A percentile compares a stretch with the other conserved stretches of the same genome.
Evolutionary conservation across 129 eudicot species (phyloP).

Genomic region (Glebionis coronaria): DNA sequence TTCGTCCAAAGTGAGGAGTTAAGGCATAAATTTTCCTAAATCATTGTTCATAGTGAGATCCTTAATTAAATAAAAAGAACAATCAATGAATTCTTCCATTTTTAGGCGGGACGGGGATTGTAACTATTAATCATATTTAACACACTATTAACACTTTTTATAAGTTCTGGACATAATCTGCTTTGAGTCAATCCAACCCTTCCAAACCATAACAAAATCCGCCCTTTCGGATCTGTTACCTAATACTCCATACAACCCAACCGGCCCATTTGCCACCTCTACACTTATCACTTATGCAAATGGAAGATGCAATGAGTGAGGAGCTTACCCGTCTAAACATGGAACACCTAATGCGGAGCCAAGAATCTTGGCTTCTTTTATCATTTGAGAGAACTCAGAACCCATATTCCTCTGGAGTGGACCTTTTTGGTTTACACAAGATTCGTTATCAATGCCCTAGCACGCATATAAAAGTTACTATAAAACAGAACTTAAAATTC

Average conservation of each 20-base stretch:
- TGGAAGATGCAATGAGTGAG: too few species aligned
- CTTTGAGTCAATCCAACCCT: neutral
- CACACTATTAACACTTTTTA: neutral
- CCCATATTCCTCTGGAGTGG: constrained; percentile 81
- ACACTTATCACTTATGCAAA: neutral
- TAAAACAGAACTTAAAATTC: neutral
- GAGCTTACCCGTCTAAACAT: constrained; percentile 80
- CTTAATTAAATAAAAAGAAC: neutral
- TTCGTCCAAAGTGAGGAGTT: neutral
- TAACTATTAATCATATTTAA: neutral
- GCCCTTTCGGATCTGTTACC: neutral
- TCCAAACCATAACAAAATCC: neutral
- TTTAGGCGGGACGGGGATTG: too few species aligned
- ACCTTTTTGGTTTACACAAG: constrained; percentile 34
- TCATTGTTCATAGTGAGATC: neutral
- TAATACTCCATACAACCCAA: neutral
- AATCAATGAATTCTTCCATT: too few species aligned
- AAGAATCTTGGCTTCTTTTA: constrained; percentile 84
- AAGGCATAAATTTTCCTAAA: neutral
- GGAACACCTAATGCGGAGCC: constrained; percentile 81
- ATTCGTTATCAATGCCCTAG: constrained; percentile 53
- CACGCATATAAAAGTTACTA: neutral
- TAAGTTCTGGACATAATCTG: too few species aligned
- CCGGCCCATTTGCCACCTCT: neutral
- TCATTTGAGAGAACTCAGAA: constrained; percentile 93